phyloP scores from a whole-genome alignment of 257 asterid genomes.

The Solanum arcanum region DNA sequence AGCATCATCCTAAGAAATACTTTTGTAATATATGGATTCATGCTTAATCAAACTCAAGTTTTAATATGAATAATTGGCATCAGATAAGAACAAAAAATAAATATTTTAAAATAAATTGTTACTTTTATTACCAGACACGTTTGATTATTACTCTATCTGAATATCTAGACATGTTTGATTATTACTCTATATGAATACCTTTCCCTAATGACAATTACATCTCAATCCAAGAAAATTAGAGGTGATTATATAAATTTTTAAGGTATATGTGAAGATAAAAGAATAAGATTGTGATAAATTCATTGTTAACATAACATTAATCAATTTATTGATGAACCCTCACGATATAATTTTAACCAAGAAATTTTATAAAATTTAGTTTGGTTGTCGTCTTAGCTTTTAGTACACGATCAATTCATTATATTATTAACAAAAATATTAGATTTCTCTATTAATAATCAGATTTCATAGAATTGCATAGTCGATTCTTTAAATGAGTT shows the following conservation, averaged over 20 bases:
- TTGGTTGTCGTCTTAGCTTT: background rate
- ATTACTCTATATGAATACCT: background rate
- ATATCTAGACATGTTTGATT: background rate
- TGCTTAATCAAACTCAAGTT: background rate
- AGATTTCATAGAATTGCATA: background rate
- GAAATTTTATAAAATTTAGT: background rate
- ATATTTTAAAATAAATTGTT: background rate
- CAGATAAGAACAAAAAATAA: background rate
- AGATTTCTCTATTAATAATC: background rate
- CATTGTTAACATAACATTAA: background rate
- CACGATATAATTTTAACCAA: background rate
- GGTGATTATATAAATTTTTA: background rate
- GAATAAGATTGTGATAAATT: background rate
- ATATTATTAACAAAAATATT: background rate
- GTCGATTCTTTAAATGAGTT: background rate
- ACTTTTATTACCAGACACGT: background rate
- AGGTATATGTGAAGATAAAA: background rate
- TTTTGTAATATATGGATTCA: background rate
- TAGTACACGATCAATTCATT: background rate
- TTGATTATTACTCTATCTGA: background rate
- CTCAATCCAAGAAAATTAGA: background rate
- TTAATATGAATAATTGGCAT: background rate
- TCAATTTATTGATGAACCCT: background rate
- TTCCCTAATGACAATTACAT: background rate
- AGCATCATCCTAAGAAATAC: background rate